Base-by-base conservation (phyloP, 768 basidiomycete species). In the Boletus reticuloceps region DNA sequence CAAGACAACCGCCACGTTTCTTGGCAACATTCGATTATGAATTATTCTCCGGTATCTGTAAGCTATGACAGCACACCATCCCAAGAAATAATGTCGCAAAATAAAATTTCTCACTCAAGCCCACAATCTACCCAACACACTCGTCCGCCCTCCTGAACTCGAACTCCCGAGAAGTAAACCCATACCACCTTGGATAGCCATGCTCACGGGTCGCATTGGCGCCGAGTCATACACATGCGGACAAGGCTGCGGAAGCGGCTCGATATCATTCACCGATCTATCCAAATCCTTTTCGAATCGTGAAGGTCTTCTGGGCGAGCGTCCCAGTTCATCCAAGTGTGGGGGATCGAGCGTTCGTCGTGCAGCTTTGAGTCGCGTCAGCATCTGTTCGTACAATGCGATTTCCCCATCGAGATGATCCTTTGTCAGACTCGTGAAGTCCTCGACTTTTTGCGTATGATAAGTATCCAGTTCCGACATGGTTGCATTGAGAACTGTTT, bases 381-480 rank as follows among this genome's bases (percentile, higher is more conserved):
- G 71, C 7, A 89, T 76, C 71, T 89, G 85, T 64, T 91, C 86
- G 62, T 90, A 85, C 40, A 88, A 79, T 2, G 74, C 78, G 56
- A 93, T 92, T 68, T 92, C 87, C 8, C 84, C 86, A 59, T 92
- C 89, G 4, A 94, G 78, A 65, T 91, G 85, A 38, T 87, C 86
- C 54, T 75, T 81, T 5, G 82, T 73, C 14, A 89, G 58, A 1
- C 66, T 71, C 16, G 74, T 69, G 56, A 93, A 84, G 60, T 92
- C 89, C 63, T 89, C 87, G 8, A 69, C 65, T 68, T 91, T 89
- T 68, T 91, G 88, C 0, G 74, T 70, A 65, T 91, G 89, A 61
- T 91, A 89, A 2, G 80, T 83, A 47, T 90, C 88, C 77, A 94
- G 84, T 74, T 94, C 91, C 1, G 92, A 89, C 84, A 92, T 86